These are phyloP conservation scores for Tricholoma hemisulphureum DNA, from an alignment of 768 basidiomycete genomes.

Conservation along the genomic window DNA sequence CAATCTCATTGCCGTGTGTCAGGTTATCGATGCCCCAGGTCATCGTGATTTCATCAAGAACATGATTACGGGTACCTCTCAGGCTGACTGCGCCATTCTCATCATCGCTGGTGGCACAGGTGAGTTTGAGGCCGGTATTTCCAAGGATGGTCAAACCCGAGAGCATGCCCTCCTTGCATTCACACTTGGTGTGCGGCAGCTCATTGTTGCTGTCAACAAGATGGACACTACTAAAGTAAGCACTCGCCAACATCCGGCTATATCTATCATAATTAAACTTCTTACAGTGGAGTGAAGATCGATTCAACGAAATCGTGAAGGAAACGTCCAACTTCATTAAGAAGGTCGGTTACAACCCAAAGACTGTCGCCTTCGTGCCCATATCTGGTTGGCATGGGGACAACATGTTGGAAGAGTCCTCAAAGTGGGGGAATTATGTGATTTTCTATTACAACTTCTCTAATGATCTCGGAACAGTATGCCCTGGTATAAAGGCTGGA, in stretches of 20 bases:
- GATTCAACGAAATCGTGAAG: slow-evolving; percentile 99
- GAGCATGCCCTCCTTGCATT: slow-evolving; percentile 99
- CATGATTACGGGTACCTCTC: slow-evolving; percentile 99
- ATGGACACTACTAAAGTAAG: slow-evolving; percentile 98
- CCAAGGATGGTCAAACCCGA: slow-evolving; percentile 99
- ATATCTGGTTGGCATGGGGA: slow-evolving; percentile 99
- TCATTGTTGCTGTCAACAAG: slow-evolving; percentile 99
- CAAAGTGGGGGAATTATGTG: slow-evolving; percentile 59
- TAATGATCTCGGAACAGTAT: slow-evolving; percentile 57
- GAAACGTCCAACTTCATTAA: slow-evolving; percentile 98
- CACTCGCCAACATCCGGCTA: not conserved
- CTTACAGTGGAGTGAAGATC: slow-evolving; percentile 93
- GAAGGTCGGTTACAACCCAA: slow-evolving; percentile 99
- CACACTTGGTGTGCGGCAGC: slow-evolving; percentile 99
- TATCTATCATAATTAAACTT: slow-evolving; percentile 1
- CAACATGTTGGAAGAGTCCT: slow-evolving; percentile 99
- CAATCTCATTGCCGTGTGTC: slow-evolving; percentile 17
- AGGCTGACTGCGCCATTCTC: slow-evolving; percentile 99
- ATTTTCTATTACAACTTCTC: not conserved
- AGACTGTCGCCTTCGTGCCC: slow-evolving; percentile 96
- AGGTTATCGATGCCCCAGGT: slow-evolving; percentile 99
- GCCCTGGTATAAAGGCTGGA: slow-evolving; percentile 99
- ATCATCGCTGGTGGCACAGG: slow-evolving; percentile 99
- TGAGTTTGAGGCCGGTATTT: slow-evolving; percentile 99
- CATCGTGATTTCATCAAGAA: slow-evolving; percentile 99